phyloP scores from a whole-genome alignment of 495 filamentous ascomycete species.

The Penicillium samsonianum region DNA sequence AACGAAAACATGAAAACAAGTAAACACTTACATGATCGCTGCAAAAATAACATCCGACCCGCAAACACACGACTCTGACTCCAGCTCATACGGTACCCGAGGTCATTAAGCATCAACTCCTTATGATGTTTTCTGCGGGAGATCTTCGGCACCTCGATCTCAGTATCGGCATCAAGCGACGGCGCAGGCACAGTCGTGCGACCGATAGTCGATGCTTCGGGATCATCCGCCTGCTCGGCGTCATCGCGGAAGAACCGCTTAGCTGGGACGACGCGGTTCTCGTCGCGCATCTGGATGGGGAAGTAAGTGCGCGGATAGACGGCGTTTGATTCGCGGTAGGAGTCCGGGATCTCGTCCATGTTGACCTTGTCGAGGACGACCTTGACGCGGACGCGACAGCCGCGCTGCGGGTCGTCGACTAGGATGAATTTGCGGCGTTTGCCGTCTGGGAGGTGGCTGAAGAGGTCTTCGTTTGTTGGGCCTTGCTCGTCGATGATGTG shows the following conservation, averaged over 20 bases:
- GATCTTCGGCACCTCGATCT: constrained; percentile 72
- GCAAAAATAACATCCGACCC: constrained; percentile 81
- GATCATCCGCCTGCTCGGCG: constrained; percentile 54
- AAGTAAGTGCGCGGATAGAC: constrained; percentile 91
- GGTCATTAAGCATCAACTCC: constrained; percentile 84
- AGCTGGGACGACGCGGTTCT: constrained; percentile 60
- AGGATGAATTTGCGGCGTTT: constrained; percentile 96
- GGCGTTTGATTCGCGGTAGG: constrained; percentile 81
- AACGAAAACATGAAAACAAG: constrained; percentile 3
- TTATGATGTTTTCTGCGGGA: constrained; percentile 65
- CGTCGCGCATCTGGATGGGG: constrained; percentile 80
- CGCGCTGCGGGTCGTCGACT: constrained; percentile 82
- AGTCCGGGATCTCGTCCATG: constrained; percentile 91
- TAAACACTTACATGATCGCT: constrained; percentile 78
- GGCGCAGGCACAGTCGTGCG: constrained; percentile 67
- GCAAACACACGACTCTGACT: constrained; percentile 86
- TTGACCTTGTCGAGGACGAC: constrained; percentile 86
- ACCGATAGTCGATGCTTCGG: constrained; percentile 50
- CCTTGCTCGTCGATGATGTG: constrained; percentile 46
- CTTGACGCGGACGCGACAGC: constrained; percentile 76
- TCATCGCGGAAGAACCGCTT: constrained; percentile 68
- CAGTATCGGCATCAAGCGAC: constrained; percentile 71
- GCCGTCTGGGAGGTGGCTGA: constrained; percentile 79
- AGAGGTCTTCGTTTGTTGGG: constrained; percentile 63
- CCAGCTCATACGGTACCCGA: constrained; percentile 96